Evolutionary conservation across 768 basidiomycete species (phyloP).

Genomic region (Hygrocybe punicea): DNA sequence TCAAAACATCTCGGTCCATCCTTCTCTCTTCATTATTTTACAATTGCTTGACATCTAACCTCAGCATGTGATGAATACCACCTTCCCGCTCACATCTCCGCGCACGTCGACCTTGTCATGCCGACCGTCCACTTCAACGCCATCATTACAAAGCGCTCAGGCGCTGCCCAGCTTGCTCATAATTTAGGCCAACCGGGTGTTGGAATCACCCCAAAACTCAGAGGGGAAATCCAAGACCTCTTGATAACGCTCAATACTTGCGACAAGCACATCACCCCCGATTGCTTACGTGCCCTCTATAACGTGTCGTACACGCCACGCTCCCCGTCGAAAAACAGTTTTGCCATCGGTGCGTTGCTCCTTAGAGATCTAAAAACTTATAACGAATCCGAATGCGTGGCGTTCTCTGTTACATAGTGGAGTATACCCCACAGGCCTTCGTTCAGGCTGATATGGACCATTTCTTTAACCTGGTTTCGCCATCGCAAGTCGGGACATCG

Average conservation of each 20-base stretch:
- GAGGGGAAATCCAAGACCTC: neutral
- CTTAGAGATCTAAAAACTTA: neutral
- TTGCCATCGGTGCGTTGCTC: slow-evolving; percentile 29
- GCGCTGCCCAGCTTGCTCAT: too few relatives aligned
- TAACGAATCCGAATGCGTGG: neutral
- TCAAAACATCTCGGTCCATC: slow-evolving; percentile 30
- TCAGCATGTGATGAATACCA: slow-evolving; percentile 33
- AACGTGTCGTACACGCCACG: slow-evolving; percentile 31
- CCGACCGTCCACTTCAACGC: slow-evolving; percentile 33
- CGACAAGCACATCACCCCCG: slow-evolving; percentile 25
- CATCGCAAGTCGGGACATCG: too few relatives aligned
- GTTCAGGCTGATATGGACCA: slow-evolving; percentile 43
- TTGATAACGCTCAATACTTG: slow-evolving; percentile 14
- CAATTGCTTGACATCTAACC: neutral
- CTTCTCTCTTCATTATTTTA: neutral
- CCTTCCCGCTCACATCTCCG: slow-evolving; percentile 27
- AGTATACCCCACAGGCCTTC: slow-evolving; percentile 51
- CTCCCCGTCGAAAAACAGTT: slow-evolving; percentile 21
- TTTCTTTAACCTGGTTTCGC: slow-evolving; percentile 36
- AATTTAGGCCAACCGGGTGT: too few relatives aligned
- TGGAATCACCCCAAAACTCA: neutral
- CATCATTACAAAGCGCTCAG: slow-evolving; percentile 14
- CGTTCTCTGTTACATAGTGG: slow-evolving; percentile 34
- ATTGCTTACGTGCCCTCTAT: slow-evolving; percentile 35
- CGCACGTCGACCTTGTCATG: slow-evolving; percentile 34